These are phyloP conservation scores for Vitis hybrid DNA, from an alignment of 177 flowering plant species.

Conservation along the genomic window DNA sequence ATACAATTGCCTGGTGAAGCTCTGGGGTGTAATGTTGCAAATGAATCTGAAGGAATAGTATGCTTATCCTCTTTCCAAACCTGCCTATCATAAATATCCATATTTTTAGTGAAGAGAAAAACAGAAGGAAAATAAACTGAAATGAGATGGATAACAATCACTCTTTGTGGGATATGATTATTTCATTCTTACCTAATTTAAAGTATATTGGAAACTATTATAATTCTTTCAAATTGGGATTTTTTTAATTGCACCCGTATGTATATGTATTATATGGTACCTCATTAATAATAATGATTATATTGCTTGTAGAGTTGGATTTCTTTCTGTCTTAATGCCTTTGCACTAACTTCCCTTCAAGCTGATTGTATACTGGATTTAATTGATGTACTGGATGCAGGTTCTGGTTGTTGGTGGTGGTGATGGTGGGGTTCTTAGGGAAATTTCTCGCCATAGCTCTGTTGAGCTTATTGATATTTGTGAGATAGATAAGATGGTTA, in stretches of 20 bases:
- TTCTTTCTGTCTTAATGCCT: neutral
- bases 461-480: slow-evolving; percentile 91
- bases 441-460: slow-evolving; percentile 86
- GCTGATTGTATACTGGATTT: neutral
- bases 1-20: too few species aligned
- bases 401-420: slow-evolving; percentile 99
- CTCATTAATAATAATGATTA: neutral
- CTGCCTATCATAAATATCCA: too few species aligned
- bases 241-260: neutral
- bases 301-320: neutral
- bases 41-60: too few species aligned
- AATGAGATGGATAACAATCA: too few species aligned
- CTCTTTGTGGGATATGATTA: too few species aligned
- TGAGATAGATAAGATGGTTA: slow-evolving; percentile 93
- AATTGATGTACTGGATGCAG: slow-evolving; percentile 38
- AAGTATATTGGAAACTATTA: neutral
- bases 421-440: slow-evolving; percentile 97
- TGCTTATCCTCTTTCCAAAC: too few species aligned
- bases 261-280: too few species aligned
- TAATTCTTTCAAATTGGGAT: neutral
- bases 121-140: too few species aligned
- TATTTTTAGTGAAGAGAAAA: too few species aligned
- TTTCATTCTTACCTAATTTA: neutral
- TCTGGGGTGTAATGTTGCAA: too few species aligned
- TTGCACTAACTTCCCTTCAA: too few species aligned